These are phyloP conservation scores for Diaporthe humulicola DNA, from an alignment of 2,329 filamentous ascomycete species.

Conservation along the genomic window DNA sequence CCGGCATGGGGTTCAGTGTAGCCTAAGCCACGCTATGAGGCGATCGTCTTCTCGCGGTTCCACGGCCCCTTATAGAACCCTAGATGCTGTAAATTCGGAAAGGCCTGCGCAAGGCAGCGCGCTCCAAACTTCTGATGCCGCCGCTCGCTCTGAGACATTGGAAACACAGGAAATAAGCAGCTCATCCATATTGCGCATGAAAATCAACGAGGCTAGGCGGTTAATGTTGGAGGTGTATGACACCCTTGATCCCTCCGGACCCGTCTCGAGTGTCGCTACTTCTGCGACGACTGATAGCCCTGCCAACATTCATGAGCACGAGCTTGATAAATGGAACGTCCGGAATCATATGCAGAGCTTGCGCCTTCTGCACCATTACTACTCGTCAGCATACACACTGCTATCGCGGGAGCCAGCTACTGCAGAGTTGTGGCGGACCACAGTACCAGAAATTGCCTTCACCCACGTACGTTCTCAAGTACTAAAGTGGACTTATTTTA, in stretches of 20 bases:
- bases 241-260: not conserved
- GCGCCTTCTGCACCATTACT: not conserved
- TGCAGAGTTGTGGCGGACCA: slow-evolving; percentile 2
- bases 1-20: slow-evolving; percentile 1
- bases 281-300: not conserved
- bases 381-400: not conserved
- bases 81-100: not conserved
- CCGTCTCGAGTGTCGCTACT: not conserved
- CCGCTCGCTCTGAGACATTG: not conserved
- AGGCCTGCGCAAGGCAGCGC: not conserved
- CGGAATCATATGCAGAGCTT: not conserved
- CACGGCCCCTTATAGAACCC: not conserved
- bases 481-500: not conserved
- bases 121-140: not conserved
- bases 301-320: not conserved
- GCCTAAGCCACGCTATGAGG: not conserved
- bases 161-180: not conserved
- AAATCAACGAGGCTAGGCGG: not conserved
- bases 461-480: not conserved
- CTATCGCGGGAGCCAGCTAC: not conserved
- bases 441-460: not conserved
- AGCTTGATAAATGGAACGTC: not conserved
- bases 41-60: not conserved
- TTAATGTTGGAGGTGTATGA: not conserved
- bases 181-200: not conserved